phyloP scores from a whole-genome alignment of 129 eudicot genomes.

The Saposhnikovia divaricata region DNA sequence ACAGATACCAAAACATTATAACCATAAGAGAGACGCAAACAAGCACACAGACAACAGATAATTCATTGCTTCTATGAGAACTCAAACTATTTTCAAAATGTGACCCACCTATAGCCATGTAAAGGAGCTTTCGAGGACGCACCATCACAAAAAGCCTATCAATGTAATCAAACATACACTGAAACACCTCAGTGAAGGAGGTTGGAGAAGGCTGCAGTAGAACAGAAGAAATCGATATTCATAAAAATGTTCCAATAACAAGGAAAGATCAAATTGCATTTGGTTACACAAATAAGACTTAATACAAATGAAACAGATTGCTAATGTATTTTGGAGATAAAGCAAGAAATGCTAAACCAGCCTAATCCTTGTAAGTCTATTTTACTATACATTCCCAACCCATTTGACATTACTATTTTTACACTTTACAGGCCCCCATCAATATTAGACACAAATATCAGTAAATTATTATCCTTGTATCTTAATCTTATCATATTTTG shows the following conservation, averaged over 20 bases:
- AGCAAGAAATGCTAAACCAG: background rate
- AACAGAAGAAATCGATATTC: background rate
- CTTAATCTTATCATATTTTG: background rate
- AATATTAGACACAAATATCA: background rate
- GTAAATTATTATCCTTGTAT: background rate
- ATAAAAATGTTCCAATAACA: background rate
- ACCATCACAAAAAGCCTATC: conserved; percentile 94
- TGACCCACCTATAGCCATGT: conserved; percentile 90
- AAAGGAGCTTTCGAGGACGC: conserved; percentile 87
- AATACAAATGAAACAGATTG: background rate
- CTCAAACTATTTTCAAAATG: background rate
- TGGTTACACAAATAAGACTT: background rate
- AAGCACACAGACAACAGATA: background rate
- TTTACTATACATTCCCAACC: background rate
- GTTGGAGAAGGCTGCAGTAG: conserved; percentile 91
- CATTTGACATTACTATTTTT: background rate
- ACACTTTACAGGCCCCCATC: background rate
- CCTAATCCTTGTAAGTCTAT: background rate
- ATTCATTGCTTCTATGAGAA: background rate
- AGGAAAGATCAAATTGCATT: background rate
- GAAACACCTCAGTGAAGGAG: conserved; percentile 89
- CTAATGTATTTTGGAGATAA: background rate
- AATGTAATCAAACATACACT: conserved; percentile 89
- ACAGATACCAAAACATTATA: conserved; percentile 12
- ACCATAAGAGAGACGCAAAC: background rate